A percentile compares a stretch with the other conserved stretches of the same genome.
Evolutionary conservation across 2,329 filamentous ascomycete genomes (phyloP).

Genomic region (Mycosphaerella arachidis): DNA sequence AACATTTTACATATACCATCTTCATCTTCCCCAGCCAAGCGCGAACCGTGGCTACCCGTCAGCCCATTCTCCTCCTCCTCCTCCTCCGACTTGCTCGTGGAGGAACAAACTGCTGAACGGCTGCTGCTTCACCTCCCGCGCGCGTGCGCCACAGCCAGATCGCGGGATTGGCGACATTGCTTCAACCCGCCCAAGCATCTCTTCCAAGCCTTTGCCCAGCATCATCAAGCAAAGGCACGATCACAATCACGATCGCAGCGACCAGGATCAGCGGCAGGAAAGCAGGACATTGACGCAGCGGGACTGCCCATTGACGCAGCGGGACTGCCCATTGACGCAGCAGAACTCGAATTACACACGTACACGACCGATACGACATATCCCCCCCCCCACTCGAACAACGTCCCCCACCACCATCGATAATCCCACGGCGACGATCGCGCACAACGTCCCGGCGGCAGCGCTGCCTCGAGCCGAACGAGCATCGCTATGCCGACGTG

Average conservation of each 20-base stretch:
- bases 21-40: too few species aligned
- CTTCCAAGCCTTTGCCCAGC: neutral
- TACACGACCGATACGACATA: neutral
- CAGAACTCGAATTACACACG: too few species aligned
- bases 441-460: neutral
- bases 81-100: neutral
- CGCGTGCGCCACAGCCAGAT: neutral
- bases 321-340: neutral
- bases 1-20: too few species aligned
- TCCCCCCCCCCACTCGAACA: neutral
- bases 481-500: conserved; percentile 33
- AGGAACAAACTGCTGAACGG: neutral
- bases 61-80: neutral
- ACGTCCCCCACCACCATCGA: neutral
- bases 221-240: too few species aligned
- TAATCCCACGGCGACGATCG: neutral
- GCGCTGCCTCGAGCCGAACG: neutral
- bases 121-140: neutral
- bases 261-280: neutral
- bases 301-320: neutral
- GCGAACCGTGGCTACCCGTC: too few species aligned
- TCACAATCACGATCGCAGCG: neutral
- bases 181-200: neutral
- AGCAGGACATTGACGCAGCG: too few species aligned
- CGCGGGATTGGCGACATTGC: neutral